Conservation (phyloP, 1,284 basidiomycete species). For the Cerioporus squamosus region DNA sequence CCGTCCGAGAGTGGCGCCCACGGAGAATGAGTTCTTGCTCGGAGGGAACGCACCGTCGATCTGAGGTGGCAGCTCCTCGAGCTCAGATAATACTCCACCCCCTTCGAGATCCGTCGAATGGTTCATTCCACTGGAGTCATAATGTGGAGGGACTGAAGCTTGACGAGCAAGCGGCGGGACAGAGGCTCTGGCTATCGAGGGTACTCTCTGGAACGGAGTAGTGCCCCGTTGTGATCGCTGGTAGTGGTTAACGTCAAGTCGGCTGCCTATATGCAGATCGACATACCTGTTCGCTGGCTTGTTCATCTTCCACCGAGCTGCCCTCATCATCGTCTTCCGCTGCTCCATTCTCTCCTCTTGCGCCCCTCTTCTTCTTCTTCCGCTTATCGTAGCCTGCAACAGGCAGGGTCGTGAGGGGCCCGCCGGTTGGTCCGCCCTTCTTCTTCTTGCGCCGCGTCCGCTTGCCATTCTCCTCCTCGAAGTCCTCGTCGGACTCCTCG, state of each 20-base stretch:
- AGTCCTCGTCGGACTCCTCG: slow-evolving; percentile 65
- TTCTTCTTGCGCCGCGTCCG: slow-evolving; percentile 52
- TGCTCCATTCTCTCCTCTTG: slow-evolving; percentile 40
- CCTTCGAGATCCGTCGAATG: slow-evolving; percentile 50
- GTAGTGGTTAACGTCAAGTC: not conserved
- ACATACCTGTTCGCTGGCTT: slow-evolving; percentile 40
- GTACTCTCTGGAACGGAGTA: slow-evolving; percentile 20
- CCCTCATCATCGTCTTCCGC: slow-evolving; percentile 42
- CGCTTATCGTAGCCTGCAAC: slow-evolving; percentile 62
- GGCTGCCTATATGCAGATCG: not conserved
- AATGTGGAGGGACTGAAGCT: slow-evolving; percentile 28
- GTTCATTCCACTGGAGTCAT: slow-evolving; percentile 38
- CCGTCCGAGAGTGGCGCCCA: slow-evolving; percentile 51
- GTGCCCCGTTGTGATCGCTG: slow-evolving; percentile 29
- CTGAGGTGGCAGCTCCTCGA: slow-evolving; percentile 40
- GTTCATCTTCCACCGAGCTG: slow-evolving; percentile 45
- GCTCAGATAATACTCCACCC: slow-evolving; percentile 63
- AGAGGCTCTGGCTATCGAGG: slow-evolving; percentile 39
- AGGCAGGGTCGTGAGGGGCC: slow-evolving; percentile 69
- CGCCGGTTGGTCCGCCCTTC: slow-evolving; percentile 56
- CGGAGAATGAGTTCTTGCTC: slow-evolving; percentile 40
- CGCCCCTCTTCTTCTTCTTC: slow-evolving; percentile 45
- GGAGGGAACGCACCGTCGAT: slow-evolving; percentile 36
- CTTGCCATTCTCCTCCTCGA: slow-evolving; percentile 51
- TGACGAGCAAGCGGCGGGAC: slow-evolving; percentile 40